These are phyloP conservation scores for Solidago caesia DNA, from an alignment of 129 eudicot genomes.

Conservation along the genomic window DNA sequence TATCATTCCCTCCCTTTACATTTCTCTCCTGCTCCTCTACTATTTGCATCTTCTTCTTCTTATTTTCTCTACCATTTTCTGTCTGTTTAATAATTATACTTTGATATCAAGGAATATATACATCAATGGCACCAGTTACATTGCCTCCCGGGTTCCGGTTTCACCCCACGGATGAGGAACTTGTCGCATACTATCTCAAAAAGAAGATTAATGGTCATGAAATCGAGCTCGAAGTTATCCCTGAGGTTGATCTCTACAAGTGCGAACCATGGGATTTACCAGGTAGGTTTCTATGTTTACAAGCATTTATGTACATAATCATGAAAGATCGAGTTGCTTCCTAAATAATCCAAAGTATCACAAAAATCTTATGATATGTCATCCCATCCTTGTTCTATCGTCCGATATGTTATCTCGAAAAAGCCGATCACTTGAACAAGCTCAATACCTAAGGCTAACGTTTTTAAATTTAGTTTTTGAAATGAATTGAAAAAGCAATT, in stretches of 20 bases:
- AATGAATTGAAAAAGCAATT: slow-evolving; percentile 4
- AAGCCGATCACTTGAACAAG: background rate
- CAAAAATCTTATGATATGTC: background rate
- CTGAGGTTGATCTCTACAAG: slow-evolving; percentile 97
- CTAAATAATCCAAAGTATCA: slow-evolving; percentile 21
- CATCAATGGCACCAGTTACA: slow-evolving; percentile 78
- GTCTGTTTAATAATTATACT: background rate
- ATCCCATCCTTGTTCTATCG: no score
- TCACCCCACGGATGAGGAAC: slow-evolving; percentile 92
- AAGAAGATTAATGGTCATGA: slow-evolving; percentile 78
- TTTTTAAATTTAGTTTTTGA: no score
- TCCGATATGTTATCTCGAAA: background rate
- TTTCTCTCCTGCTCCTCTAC: slow-evolving; percentile 24
- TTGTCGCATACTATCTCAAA: slow-evolving; percentile 84
- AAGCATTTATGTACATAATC: no score
- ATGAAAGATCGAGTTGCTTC: background rate
- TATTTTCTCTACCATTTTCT: slow-evolving; percentile 18
- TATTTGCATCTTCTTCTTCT: slow-evolving; percentile 26
- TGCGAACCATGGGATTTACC: slow-evolving; percentile 99
- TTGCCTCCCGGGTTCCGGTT: slow-evolving; percentile 96
- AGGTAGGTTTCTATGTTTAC: slow-evolving; percentile 42
- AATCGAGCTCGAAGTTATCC: slow-evolving; percentile 87
- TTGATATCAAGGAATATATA: background rate
- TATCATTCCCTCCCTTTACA: slow-evolving; percentile 36
- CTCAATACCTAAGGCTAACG: background rate